Conservation (phyloP, 2,329 filamentous ascomycete genomes). For the Alternaria ethzedia region DNA sequence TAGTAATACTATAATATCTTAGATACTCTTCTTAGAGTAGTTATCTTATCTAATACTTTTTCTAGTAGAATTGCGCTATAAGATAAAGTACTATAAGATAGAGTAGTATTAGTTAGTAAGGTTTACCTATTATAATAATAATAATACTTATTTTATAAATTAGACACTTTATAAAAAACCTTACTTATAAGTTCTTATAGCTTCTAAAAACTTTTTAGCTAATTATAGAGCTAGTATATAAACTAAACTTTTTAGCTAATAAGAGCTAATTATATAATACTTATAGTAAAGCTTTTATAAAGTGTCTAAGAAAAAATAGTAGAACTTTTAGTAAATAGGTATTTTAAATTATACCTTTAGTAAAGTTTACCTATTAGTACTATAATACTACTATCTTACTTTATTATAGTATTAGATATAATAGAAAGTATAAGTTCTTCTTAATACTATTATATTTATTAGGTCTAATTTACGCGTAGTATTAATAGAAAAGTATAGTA, state of each 20-base stretch:
- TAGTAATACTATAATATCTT: too few relatives aligned
- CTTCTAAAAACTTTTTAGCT: neutral
- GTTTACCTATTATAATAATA: too few relatives aligned
- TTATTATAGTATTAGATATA: neutral
- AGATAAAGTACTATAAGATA: too few relatives aligned
- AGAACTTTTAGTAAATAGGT: neutral
- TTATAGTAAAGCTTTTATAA: neutral
- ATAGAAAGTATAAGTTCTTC: neutral
- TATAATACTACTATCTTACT: neutral
- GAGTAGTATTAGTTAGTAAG: too few relatives aligned
- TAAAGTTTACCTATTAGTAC: neutral
- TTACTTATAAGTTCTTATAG: neutral
- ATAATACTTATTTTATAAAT: too few relatives aligned
- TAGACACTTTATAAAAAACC: too few relatives aligned
- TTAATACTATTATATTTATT: neutral
- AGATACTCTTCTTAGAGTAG: too few relatives aligned
- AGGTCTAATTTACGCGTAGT: neutral
- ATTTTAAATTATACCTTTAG: neutral
- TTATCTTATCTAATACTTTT: too few relatives aligned
- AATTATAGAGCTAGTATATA: neutral
- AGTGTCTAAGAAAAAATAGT: neutral
- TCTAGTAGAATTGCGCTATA: too few relatives aligned
- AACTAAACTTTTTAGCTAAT: neutral
- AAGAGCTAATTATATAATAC: neutral
- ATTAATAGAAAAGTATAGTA: neutral